Evolutionary conservation across 768 basidiomycete species (phyloP).

Genomic region (Glaciozyma martinii): DNA sequence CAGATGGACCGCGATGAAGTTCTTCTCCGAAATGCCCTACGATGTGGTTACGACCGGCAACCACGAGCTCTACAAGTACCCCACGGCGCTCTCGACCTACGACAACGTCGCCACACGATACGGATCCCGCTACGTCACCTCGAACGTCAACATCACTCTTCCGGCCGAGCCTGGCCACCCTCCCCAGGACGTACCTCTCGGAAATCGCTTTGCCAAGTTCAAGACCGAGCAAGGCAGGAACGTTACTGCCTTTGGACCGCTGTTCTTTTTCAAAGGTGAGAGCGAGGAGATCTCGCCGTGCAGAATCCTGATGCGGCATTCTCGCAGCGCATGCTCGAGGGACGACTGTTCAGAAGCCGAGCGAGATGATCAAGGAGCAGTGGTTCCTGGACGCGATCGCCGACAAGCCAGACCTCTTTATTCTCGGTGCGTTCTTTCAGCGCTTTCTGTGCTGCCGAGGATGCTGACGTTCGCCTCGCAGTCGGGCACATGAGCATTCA

Average conservation of each 20-base stretch:
- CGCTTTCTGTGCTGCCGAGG: background rate
- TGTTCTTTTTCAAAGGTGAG: conserved; percentile 61
- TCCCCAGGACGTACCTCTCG: conserved; percentile 42
- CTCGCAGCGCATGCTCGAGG: conserved; percentile 49
- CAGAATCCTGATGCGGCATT: background rate
- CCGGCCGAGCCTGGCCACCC: conserved; percentile 37
- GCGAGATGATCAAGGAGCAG: conserved; percentile 63
- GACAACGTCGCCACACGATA: conserved; percentile 58
- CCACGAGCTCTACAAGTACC: conserved; percentile 51
- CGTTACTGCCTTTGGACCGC: conserved; percentile 70
- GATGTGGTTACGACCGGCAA: conserved; percentile 80
- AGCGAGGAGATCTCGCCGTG: background rate
- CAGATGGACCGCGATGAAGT: conserved; percentile 55
- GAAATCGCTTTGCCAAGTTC: conserved; percentile 36
- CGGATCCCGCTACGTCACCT: conserved; percentile 67
- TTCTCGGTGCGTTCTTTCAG: conserved; percentile 55
- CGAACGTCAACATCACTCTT: conserved; percentile 77
- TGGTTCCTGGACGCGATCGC: conserved; percentile 76
- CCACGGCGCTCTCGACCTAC: conserved; percentile 43
- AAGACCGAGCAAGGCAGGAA: conserved; percentile 50
- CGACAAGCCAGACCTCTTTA: conserved; percentile 73
- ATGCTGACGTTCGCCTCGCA: background rate
- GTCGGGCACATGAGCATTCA: conserved; percentile 65
- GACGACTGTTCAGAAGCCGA: conserved; percentile 65
- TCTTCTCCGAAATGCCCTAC: conserved; percentile 64